Conservation (phyloP, 2,329 filamentous ascomycete species). For the Fusarium nelsonii region DNA sequence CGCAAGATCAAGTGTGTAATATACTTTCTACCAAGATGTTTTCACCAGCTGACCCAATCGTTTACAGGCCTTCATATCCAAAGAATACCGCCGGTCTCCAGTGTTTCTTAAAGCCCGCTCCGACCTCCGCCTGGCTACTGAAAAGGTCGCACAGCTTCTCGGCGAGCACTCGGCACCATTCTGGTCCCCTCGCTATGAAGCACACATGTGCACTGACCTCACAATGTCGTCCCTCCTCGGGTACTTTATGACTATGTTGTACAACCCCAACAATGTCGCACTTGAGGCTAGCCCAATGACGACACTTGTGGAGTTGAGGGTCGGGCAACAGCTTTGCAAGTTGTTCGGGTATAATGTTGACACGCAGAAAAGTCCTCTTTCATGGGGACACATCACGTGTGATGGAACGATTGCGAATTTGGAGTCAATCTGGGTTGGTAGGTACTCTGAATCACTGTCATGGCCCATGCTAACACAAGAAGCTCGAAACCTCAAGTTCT, state of each 20-base stretch:
- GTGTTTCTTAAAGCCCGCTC: constrained; percentile 52
- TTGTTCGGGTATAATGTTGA: constrained; percentile 59
- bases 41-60: background rate
- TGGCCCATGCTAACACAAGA: constrained; percentile 12
- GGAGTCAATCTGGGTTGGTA: constrained; percentile 59
- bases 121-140: constrained; percentile 53
- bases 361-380: constrained; percentile 45
- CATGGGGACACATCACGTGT: constrained; percentile 61
- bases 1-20: constrained; percentile 51
- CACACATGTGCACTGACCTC: constrained; percentile 61
- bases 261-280: constrained; percentile 63
- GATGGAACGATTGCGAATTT: constrained; percentile 62
- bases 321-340: constrained; percentile 59
- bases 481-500: constrained; percentile 63
- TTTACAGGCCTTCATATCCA: constrained; percentile 52
- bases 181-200: constrained; percentile 61
- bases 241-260: constrained; percentile 64
- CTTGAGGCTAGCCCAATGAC: constrained; percentile 61
- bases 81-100: constrained; percentile 50
- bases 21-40: too few species aligned
- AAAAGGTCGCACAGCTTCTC: constrained; percentile 54
- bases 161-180: constrained; percentile 60
- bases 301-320: constrained; percentile 58
- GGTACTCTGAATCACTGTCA: background rate
- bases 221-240: constrained; percentile 59